These are phyloP conservation scores for Dendrobium nobile DNA, from an alignment of 106 monocot species.

Conservation along the genomic window DNA sequence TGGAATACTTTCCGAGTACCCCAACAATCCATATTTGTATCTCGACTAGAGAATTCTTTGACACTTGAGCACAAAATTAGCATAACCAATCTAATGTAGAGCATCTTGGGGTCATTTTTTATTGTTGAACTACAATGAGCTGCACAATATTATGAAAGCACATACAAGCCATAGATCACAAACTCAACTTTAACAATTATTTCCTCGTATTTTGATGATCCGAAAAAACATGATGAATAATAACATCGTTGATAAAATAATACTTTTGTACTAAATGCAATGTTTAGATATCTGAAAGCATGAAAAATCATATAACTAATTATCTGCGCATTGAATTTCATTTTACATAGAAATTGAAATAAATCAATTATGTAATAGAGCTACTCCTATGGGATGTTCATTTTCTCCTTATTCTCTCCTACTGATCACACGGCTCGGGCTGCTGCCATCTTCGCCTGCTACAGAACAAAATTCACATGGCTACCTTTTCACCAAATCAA, in stretches of 20 bases:
- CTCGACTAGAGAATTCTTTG: no score
- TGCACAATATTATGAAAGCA: neutral
- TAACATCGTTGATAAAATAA: neutral
- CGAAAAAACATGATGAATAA: neutral
- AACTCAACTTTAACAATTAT: no score
- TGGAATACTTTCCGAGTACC: no score
- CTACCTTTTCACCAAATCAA: no score
- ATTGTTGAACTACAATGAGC: neutral
- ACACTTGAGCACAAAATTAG: neutral
- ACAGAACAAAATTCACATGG: no score
- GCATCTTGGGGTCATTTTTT: neutral
- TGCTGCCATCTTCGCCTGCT: no score
- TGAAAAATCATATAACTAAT: neutral
- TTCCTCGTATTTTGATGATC: no score
- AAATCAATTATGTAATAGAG: neutral
- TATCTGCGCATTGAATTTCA: neutral
- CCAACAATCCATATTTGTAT: no score
- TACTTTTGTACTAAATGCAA: neutral
- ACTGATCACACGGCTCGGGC: no score
- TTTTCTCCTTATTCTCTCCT: no score
- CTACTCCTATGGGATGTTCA: no score
- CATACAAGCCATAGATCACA: no score
- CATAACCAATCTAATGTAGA: neutral
- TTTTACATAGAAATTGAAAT: neutral
- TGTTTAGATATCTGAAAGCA: neutral